Conservation (phyloP, 371 early-diverging fungal species). For the Actinomucor elegans region DNA sequence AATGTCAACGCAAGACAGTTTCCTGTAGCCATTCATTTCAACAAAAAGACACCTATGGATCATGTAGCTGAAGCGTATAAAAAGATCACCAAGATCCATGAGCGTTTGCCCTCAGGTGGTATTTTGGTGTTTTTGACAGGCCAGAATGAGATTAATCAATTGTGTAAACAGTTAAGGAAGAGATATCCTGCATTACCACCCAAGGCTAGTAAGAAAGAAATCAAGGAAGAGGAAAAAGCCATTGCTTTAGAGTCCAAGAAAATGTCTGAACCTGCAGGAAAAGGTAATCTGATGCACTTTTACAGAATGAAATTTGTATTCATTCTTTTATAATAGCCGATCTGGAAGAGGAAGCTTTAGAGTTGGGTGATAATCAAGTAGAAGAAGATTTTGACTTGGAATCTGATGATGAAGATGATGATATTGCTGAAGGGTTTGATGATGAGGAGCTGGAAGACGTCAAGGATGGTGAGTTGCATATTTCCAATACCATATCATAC, state of each 20-base stretch:
- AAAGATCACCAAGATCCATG: slow-evolving; percentile 93
- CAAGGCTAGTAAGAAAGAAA: slow-evolving; percentile 28
- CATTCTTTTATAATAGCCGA: slow-evolving; percentile 37
- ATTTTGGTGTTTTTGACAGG: slow-evolving; percentile 93
- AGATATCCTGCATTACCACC: slow-evolving; percentile 61
- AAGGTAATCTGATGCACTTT: slow-evolving; percentile 33
- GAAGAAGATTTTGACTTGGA: slow-evolving; percentile 62
- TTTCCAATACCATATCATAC: not conserved
- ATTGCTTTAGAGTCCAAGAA: slow-evolving; percentile 30
- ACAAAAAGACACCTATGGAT: slow-evolving; percentile 69
- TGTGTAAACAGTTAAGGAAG: slow-evolving; percentile 72
- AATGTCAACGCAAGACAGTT: slow-evolving; percentile 94
- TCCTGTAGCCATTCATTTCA: slow-evolving; percentile 87
- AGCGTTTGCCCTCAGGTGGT: slow-evolving; percentile 86
- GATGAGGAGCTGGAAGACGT: slow-evolving; percentile 44
- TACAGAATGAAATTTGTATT: too few relatives aligned
- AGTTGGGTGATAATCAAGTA: slow-evolving; percentile 55
- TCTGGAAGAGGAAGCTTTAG: slow-evolving; percentile 63
- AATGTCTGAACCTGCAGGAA: slow-evolving; percentile 30
- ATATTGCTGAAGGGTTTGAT: slow-evolving; percentile 42
- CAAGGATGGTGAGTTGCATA: slow-evolving; percentile 31
- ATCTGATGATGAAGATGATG: slow-evolving; percentile 36
- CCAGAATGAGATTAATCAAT: slow-evolving; percentile 83
- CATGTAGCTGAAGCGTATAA: slow-evolving; percentile 81
- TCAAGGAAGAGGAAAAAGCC: slow-evolving; percentile 36